phyloP scores from a whole-genome alignment of 768 basidiomycete species.

The Rhodosporidiobolus odoratus region DNA sequence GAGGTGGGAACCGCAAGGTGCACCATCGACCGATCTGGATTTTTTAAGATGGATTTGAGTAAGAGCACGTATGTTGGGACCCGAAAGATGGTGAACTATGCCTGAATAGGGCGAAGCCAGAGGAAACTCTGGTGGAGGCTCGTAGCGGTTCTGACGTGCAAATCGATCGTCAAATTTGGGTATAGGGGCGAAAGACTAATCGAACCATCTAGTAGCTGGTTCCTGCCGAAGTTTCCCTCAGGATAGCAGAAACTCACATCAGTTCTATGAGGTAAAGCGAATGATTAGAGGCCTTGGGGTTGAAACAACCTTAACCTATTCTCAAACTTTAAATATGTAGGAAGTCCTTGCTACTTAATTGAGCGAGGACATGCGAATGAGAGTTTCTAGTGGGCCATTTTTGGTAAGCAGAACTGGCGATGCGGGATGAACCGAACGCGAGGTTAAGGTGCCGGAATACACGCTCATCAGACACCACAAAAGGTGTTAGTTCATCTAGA shows the following conservation, averaged over 20 bases:
- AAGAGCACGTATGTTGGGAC: slow-evolving; percentile 79
- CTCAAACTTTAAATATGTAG: slow-evolving; percentile 66
- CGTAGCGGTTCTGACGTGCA: slow-evolving; percentile 94
- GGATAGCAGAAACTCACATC: slow-evolving; percentile 62
- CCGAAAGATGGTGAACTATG: slow-evolving; percentile 89
- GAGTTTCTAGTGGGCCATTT: slow-evolving; percentile 69
- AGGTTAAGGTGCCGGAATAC: slow-evolving; percentile 66
- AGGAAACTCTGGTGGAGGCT: slow-evolving; percentile 94
- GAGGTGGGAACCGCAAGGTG: slow-evolving; percentile 59
- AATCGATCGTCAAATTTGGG: slow-evolving; percentile 92
- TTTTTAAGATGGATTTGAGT: slow-evolving; percentile 68
- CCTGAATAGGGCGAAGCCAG: slow-evolving; percentile 84
- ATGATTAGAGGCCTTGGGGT: slow-evolving; percentile 88
- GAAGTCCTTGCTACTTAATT: slow-evolving; percentile 55
- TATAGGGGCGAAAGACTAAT: slow-evolving; percentile 96
- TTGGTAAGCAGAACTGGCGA: slow-evolving; percentile 69
- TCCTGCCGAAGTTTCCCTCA: slow-evolving; percentile 85
- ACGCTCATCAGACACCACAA: slow-evolving; percentile 79
- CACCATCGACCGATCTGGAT: slow-evolving; percentile 70
- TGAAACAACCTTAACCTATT: slow-evolving; percentile 82
- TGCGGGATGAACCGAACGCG: slow-evolving; percentile 66
- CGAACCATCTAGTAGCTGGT: slow-evolving; percentile 91
- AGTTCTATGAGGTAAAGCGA: slow-evolving; percentile 59
- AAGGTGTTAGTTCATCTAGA: slow-evolving; percentile 82
- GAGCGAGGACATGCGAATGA: slow-evolving; percentile 54